Evolutionary conservation across 2,329 filamentous ascomycete genomes (phyloP).

Genomic region (Paraphaeosphaeria sporulosa): DNA sequence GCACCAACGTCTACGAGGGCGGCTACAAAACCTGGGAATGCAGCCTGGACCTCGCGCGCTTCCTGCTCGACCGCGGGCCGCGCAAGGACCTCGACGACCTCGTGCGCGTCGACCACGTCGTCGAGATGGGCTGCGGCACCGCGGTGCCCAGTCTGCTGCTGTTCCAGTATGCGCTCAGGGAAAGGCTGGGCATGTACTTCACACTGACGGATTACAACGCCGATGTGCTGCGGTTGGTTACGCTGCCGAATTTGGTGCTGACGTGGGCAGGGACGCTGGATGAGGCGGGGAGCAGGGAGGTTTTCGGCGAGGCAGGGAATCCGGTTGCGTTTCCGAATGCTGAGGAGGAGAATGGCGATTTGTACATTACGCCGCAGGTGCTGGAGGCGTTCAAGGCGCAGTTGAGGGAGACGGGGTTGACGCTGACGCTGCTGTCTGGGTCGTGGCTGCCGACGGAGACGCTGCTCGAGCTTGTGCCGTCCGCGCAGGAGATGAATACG

Average conservation of each 20-base stretch:
- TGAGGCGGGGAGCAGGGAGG: constrained; percentile 20
- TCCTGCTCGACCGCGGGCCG: constrained; percentile 59
- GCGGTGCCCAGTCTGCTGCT: constrained; percentile 76
- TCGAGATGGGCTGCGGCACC: constrained; percentile 78
- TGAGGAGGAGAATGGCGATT: constrained; percentile 56
- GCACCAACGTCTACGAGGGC: constrained; percentile 83
- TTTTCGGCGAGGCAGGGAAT: constrained; percentile 29
- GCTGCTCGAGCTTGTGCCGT: constrained; percentile 66
- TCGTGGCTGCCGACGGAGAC: constrained; percentile 68
- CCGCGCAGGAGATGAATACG: constrained; percentile 48
- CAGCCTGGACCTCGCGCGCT: constrained; percentile 78
- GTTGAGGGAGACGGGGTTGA: constrained; percentile 61
- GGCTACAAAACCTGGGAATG: constrained; percentile 93
- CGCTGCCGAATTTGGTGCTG: constrained; percentile 78
- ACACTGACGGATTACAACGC: constrained; percentile 82
- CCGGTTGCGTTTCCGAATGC: constrained; percentile 21
- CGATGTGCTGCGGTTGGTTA: constrained; percentile 78
- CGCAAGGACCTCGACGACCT: constrained; percentile 60
- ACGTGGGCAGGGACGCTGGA: constrained; percentile 60
- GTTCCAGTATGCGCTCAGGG: constrained; percentile 67
- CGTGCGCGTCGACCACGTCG: constrained; percentile 56
- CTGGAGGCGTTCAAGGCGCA: constrained; percentile 65
- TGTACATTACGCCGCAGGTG: constrained; percentile 69
- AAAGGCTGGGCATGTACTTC: constrained; percentile 63
- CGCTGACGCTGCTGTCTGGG: constrained; percentile 74